Conservation (phyloP, 164 flowering plant genomes). For the Vitis rotundifolia region DNA sequence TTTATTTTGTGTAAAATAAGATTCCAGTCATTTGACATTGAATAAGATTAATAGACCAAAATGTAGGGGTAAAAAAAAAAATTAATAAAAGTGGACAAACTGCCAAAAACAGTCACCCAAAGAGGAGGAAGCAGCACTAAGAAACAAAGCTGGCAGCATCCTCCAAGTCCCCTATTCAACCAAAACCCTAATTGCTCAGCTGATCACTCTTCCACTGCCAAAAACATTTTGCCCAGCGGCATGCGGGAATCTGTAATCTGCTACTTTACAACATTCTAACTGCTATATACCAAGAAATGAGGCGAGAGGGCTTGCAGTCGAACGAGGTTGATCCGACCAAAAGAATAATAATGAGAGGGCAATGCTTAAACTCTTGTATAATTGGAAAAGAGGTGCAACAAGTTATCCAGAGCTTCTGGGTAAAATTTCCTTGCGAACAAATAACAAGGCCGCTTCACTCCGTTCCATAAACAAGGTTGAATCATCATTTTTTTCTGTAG, state of each 20-base stretch:
- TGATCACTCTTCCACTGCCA: background rate
- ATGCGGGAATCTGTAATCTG: background rate
- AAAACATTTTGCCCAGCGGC: background rate
- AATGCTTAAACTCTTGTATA: constrained; percentile 10
- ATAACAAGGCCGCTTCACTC: constrained; percentile 29
- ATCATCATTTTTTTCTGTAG: constrained; percentile 18
- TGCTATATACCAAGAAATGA: background rate
- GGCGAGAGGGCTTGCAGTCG: background rate
- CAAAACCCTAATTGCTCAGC: background rate
- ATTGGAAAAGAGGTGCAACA: constrained; percentile 29
- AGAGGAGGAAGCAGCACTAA: background rate
- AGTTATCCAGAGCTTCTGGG: constrained; percentile 28
- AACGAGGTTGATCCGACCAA: constrained; percentile 5
- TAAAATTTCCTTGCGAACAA: constrained; percentile 35
- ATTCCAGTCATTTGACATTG: too few species aligned
- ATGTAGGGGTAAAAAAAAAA: background rate
- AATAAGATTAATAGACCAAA: background rate
- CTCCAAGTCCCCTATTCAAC: background rate
- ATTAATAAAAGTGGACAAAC: background rate
- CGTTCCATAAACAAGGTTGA: constrained; percentile 35
- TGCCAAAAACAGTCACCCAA: background rate
- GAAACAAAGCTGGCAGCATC: background rate
- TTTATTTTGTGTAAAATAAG: too few species aligned
- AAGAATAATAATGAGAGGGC: background rate
- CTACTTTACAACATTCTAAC: background rate